phyloP scores from a whole-genome alignment of 2,329 filamentous ascomycete genomes.

The Alternaria viburni region DNA sequence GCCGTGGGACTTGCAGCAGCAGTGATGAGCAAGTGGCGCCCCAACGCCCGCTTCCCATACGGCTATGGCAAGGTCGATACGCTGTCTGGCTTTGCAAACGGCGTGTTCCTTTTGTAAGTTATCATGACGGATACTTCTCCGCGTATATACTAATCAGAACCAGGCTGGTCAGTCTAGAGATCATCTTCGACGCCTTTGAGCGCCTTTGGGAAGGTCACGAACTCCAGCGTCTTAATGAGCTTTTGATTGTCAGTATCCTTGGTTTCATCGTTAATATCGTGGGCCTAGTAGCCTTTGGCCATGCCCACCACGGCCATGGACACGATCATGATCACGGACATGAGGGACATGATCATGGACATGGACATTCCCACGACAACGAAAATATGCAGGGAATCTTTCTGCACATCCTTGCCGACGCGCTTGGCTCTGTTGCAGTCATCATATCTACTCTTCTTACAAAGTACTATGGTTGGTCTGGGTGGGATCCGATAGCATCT shows the following conservation, averaged over 20 bases:
- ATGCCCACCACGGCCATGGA: slow-evolving; percentile 64
- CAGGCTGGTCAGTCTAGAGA: slow-evolving; percentile 91
- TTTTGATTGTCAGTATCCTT: slow-evolving; percentile 85
- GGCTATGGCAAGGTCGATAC: slow-evolving; percentile 98
- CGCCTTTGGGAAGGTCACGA: slow-evolving; percentile 82
- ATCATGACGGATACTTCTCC: background rate
- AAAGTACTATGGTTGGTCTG: slow-evolving; percentile 85
- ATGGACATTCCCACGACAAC: slow-evolving; percentile 70
- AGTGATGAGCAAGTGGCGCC: slow-evolving; percentile 96
- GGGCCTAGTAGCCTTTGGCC: slow-evolving; percentile 83
- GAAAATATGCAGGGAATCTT: slow-evolving; percentile 99
- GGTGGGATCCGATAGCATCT: slow-evolving; percentile 93
- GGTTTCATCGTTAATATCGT: slow-evolving; percentile 91
- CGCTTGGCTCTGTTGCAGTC: slow-evolving; percentile 90
- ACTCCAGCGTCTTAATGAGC: slow-evolving; percentile 82
- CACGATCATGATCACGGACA: slow-evolving; percentile 52
- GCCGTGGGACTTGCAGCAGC: slow-evolving; percentile 89
- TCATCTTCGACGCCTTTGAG: slow-evolving; percentile 92
- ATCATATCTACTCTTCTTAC: slow-evolving; percentile 90
- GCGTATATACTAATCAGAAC: slow-evolving; percentile 11
- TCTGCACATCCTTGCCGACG: slow-evolving; percentile 92
- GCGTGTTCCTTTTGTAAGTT: slow-evolving; percentile 85
- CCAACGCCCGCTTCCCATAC: slow-evolving; percentile 87
- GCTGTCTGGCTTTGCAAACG: slow-evolving; percentile 93
- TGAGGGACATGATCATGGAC: slow-evolving; percentile 38